Evolutionary conservation across 306 rosid species (phyloP).

Genomic region (Lupinus albus): DNA sequence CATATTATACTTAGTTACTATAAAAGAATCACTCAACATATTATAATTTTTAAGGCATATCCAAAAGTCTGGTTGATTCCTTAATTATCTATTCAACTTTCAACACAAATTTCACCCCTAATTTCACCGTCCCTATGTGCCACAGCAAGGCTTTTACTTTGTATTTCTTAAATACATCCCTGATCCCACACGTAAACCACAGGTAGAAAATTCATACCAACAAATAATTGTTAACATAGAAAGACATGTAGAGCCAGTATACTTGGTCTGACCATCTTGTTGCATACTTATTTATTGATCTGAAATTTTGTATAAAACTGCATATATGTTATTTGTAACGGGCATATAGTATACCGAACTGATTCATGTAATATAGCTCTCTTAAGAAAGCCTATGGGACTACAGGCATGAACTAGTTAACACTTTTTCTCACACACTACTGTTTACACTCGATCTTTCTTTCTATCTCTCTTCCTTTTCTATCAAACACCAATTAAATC

Average conservation of each 20-base stretch:
- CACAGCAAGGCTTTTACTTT: conserved; percentile 1
- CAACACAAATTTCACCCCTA: conserved; percentile 11
- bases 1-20: conserved; percentile 35
- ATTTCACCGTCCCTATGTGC: conserved; percentile 18
- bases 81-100: conserved; percentile 31
- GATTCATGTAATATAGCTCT: background rate
- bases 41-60: conserved; percentile 32
- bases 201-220: background rate
- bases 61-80: conserved; percentile 9
- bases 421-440: too few relatives aligned
- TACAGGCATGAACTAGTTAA: background rate
- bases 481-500: too few relatives aligned
- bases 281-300: conserved; percentile 1
- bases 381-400: conserved; percentile 14
- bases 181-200: background rate
- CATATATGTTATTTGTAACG: background rate
- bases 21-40: conserved; percentile 34
- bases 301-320: background rate
- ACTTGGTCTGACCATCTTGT: background rate
- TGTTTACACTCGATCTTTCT: too few relatives aligned
- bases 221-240: background rate
- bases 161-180: background rate
- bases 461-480: too few relatives aligned
- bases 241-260: background rate
- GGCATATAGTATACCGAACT: background rate